Evolutionary conservation across 169 alveolate species (phyloP), one percentile per base, ranked within the genome.

Genomic region (Eimeria praecox): DNA sequence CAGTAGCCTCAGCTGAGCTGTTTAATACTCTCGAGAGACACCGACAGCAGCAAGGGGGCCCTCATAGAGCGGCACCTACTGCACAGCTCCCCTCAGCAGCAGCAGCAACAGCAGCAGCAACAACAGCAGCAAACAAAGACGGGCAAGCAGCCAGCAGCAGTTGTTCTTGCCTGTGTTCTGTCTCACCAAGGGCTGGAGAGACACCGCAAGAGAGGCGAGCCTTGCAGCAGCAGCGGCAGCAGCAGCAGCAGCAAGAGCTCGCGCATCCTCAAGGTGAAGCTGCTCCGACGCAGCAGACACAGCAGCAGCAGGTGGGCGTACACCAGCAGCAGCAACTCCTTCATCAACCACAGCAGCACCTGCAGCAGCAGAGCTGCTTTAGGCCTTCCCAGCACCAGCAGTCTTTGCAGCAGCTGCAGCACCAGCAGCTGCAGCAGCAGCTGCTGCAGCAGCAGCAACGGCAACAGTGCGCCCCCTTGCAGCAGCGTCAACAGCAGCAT

Each of bases 401-500:
- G 78, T 10, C 22, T 66, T 3, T 27, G 27, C 78, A 66, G 78
- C 33, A 44, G 78, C 75, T 27, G 75, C 75, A 64, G 75, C 40
- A 64, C 22, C 22, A n/a, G 40, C 75, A 64, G 69, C 20, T 59
- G 40, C 78, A 66, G 78, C 78, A 30, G 78, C 78, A 66, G 78
- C 66, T 9, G 66, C n/a, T 2, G 24, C 66, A 56, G 66, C 78
- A 42, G 5, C 78, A n/a, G 78, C 78, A 33, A 66, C 14, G 78
- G 46, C 78, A 10, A 44, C 78, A 66, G 27, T 44, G 46, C 2
- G 20, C 78, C 46, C 20, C 78, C 46, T 24, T 66, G 78, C 78
- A 18, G 73, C 38, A 66, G 78, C 78, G 10, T 42, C 78, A 66
- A 44, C 27, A 66, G 46, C 20, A 8, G 27, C 46, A 24, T 10